These are phyloP conservation scores for Wickerhamomyces xylosicus DNA, from an alignment of 805 yeast genomes.

Conservation along the genomic window DNA sequence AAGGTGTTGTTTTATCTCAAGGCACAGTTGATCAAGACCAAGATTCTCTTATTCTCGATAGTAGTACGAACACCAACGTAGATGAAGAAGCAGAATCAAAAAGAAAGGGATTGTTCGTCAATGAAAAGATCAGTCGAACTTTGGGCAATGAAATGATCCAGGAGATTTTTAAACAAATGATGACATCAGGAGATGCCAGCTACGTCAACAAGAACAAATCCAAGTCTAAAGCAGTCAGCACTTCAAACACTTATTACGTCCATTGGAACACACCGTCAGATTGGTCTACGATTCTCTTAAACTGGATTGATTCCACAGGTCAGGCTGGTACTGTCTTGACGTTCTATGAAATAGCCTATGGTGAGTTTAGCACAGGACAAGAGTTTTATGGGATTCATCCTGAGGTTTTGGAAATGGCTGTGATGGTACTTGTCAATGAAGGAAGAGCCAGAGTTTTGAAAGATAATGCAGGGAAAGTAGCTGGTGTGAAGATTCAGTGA, in stretches of 20 bases:
- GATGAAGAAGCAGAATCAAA: conserved; percentile 13
- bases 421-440: conserved; percentile 49
- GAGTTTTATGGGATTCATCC: conserved; percentile 58
- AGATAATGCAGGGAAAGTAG: conserved; percentile 53
- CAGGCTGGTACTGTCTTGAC: conserved; percentile 73
- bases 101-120: conserved; percentile 31
- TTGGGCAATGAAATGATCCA: conserved; percentile 44
- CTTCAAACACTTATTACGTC: conserved; percentile 21
- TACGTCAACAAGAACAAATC: conserved; percentile 33
- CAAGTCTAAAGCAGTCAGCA: conserved; percentile 15
- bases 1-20: conserved; percentile 19
- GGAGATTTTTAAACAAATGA: conserved; percentile 49
- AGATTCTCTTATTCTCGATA: background rate
- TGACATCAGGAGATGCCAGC: conserved; percentile 45
- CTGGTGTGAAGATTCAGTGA: conserved; percentile 68
- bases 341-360: conserved; percentile 64
- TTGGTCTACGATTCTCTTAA: conserved; percentile 54
- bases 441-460: conserved; percentile 68
- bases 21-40: conserved; percentile 8
- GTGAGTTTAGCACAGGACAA: conserved; percentile 45
- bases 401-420: conserved; percentile 38
- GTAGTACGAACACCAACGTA: background rate
- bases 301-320: conserved; percentile 71
- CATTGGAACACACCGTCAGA: conserved; percentile 63
- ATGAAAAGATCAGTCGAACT: conserved; percentile 38